Evolutionary conservation across 2,329 filamentous ascomycete species (phyloP), one percentile per base, ranked within the genome.

Genomic region (Alternaria sp.): DNA sequence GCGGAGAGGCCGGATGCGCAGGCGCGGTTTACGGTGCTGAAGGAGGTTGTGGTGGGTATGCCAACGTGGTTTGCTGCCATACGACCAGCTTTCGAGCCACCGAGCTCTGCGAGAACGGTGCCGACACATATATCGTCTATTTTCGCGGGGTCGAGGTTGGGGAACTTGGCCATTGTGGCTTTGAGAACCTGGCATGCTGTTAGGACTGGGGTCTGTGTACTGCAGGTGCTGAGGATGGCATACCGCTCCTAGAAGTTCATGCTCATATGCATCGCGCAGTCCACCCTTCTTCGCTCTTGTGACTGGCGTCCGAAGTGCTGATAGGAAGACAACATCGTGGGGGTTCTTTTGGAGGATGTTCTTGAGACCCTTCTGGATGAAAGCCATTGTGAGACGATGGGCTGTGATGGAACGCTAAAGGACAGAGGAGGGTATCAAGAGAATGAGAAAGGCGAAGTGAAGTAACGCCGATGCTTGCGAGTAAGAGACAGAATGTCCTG

Each of bases 21-120:
- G 13, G 94, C 93, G 43, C 95, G 87, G 83, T 97, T 97, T 70
- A 96, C 88, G 0, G 94, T 97, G 82, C 93, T 91, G 71, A 97
- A 90, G 13, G 89, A 86, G 1, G 92, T 93, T 1, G 86, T 86
- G 68, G 87, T 86, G 15, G 91, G 87, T 76, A 90, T 92, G 32
- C 93, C 93, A 61, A 90, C 90, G 82, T 97, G 92, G 81, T 93
- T 91, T 72, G 95, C 88, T 47, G 93, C 93, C 92, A 96, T 97
- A 68, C 94, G 91, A 1, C 91, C 93, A 0, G 93, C 93, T 84
- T 97, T 97, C 71, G 88, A 90, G 61, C 94, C 94, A 68, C 94
- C 94, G 13, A 97, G 90, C 80, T 97, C 93, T 26, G 93, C 93
- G 58, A 97, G 89, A 5, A 97, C 94, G 32, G 93, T 93, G 69